Evolutionary conservation across 345 rosid species (phyloP).

Genomic region (Cardamine occulta): DNA sequence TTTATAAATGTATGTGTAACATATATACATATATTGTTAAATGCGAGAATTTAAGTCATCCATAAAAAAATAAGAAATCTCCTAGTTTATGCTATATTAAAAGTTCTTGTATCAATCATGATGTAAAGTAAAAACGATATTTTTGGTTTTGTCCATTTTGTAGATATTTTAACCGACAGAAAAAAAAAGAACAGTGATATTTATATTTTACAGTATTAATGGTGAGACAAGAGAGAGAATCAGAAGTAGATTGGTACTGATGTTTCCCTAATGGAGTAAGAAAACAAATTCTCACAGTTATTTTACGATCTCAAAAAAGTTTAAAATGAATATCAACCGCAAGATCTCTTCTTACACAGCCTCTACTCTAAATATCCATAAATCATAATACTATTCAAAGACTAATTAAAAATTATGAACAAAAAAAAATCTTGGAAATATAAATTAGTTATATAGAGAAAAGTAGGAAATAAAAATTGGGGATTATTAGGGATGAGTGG

Average conservation of each 20-base stretch:
- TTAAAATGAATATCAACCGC: conserved; percentile 22
- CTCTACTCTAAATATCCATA: background rate
- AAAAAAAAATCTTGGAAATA: conserved; percentile 28
- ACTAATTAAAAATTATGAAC: background rate
- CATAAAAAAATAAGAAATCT: background rate
- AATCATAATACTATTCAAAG: conserved; percentile 5
- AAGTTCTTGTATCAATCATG: conserved; percentile 3
- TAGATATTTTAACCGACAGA: conserved; percentile 35
- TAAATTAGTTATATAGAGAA: conserved; percentile 32
- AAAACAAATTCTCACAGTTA: conserved; percentile 21
- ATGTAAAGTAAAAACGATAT: background rate
- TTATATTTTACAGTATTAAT: conserved; percentile 29
- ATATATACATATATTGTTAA: background rate
- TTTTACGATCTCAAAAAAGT: conserved; percentile 31
- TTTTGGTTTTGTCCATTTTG: conserved; percentile 21
- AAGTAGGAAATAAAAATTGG: conserved; percentile 28
- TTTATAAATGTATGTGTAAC: no score
- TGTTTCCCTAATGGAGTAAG: conserved; percentile 48
- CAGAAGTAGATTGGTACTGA: conserved; percentile 46
- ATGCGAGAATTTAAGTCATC: background rate
- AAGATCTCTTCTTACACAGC: conserved; percentile 21
- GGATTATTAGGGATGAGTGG: conserved; percentile 41
- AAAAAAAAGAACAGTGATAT: conserved; percentile 7
- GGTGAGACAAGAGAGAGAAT: conserved; percentile 37
- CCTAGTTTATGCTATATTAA: background rate